Evolutionary conservation across 2,329 filamentous ascomycete genomes (phyloP).

Genomic region (Passalora sequoiae): DNA sequence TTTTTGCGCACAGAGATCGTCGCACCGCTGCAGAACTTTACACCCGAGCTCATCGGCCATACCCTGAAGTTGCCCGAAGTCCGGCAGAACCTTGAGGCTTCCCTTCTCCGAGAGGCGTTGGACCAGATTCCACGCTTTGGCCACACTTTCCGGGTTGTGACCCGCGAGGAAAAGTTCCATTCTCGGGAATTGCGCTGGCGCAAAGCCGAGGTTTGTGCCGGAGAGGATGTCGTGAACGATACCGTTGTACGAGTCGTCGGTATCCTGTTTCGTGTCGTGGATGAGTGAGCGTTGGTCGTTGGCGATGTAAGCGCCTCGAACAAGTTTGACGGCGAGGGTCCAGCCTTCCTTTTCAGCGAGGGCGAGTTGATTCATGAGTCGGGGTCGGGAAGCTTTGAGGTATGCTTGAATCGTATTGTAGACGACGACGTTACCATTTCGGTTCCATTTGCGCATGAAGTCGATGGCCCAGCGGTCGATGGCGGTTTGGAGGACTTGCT

Average conservation of each 20-base stretch:
- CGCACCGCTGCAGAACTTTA: constrained; percentile 19
- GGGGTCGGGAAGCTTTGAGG: constrained; percentile 45
- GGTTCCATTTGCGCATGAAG: constrained; percentile 51
- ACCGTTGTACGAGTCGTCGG: constrained; percentile 27
- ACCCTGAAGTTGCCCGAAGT: constrained; percentile 29
- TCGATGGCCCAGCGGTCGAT: constrained; percentile 52
- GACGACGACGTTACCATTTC: constrained; percentile 39
- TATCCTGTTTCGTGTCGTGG: constrained; percentile 28
- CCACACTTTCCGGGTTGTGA: constrained; percentile 25
- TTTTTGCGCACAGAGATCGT: constrained; percentile 12
- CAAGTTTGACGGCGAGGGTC: constrained; percentile 49
- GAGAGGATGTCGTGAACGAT: constrained; percentile 24
- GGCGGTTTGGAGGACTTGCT: constrained; percentile 47
- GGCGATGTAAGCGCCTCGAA: constrained; percentile 51
- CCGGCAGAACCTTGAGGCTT: constrained; percentile 16
- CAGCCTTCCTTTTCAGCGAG: constrained; percentile 46
- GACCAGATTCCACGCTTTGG: constrained; percentile 15
- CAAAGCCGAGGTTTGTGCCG: constrained; percentile 24
- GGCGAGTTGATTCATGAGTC: constrained; percentile 43
- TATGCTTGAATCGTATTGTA: constrained; percentile 53
- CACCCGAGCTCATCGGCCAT: constrained; percentile 30
- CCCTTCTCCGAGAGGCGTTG: constrained; percentile 17
- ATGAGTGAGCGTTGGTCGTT: constrained; percentile 37
- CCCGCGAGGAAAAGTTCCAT: constrained; percentile 31
- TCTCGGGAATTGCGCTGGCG: constrained; percentile 18